Conservation (phyloP, 2,329 filamentous ascomycete species). For the Talaromyces funiculosus region DNA sequence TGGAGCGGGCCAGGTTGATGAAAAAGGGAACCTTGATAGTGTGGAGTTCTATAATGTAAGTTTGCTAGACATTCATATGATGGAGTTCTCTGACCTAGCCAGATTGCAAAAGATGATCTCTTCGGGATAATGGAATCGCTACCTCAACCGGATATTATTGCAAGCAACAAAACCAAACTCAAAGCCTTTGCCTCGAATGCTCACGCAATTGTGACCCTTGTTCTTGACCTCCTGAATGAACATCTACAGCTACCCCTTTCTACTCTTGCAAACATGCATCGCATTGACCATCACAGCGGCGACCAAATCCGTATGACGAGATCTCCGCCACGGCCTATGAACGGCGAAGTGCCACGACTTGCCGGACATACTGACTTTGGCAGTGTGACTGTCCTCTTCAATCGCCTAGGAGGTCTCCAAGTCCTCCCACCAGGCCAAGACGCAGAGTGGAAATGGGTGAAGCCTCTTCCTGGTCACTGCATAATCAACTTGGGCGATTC, state of each 20-base stretch:
- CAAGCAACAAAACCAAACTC: constrained; percentile 31
- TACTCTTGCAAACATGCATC: constrained; percentile 45
- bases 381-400: constrained; percentile 52
- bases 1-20: constrained; percentile 45
- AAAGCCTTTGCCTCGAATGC: constrained; percentile 41
- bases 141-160: constrained; percentile 41
- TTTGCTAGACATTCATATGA: background rate
- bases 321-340: constrained; percentile 42
- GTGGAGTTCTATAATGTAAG: constrained; percentile 53
- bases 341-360: constrained; percentile 40
- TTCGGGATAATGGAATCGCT: constrained; percentile 34
- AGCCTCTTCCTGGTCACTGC: constrained; percentile 45
- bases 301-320: constrained; percentile 52
- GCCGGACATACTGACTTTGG: constrained; percentile 56
- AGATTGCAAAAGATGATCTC: constrained; percentile 51
- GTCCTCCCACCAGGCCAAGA: constrained; percentile 41
- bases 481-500: constrained; percentile 43
- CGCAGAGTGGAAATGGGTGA: constrained; percentile 49
- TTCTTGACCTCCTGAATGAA: constrained; percentile 42
- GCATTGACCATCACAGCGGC: constrained; percentile 38
- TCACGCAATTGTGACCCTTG: constrained; percentile 42
- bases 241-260: constrained; percentile 39
- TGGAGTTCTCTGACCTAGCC: background rate
- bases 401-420: constrained; percentile 52
- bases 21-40: constrained; percentile 44